Base-by-base conservation (phyloP, 257 asterid genomes). In the Jaltomata sinuosa region DNA sequence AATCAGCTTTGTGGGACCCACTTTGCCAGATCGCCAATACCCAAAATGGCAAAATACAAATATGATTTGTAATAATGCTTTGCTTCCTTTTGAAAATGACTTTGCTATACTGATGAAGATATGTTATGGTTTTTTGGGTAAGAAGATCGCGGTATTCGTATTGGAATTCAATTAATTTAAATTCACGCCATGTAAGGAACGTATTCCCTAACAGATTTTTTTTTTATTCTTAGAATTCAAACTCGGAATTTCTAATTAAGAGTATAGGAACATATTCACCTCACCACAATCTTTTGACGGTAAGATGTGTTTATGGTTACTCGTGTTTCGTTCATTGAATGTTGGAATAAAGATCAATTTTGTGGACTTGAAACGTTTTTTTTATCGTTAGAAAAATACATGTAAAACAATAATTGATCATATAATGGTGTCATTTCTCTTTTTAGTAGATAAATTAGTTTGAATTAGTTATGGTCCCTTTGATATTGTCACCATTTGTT, bases 1-100 rank as follows among this genome's bases (percentile, higher is more conserved):
- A 84, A 42, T 83, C 84, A 69, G 57, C 67, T 79, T 12, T 42
- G 0, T 53, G 38, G 84, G 65, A 36, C 84, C n/a, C 64, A 64
- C 36, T 21, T 34, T 57, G 22, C 18, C 55, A 54, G n/a, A n/a
- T n/a, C n/a, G n/a, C n/a, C n/a, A 38, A 38, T 38, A 4, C 42
- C 9, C 1, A 38, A 38, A 38, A 38, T 5, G 7, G 7, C 42
- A 38, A 36, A 38, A 8, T 38, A 38, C 8, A 38, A 38, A 19
- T 14, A 47, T 19, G 55, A 72, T 8, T 72, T 42, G 14, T 38
- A 74, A 32, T 52, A 32, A 79, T 31, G 36, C 10, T n/a, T 50
- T 47, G 62, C 21, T 34, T 40, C 21, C 36, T 67, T 69, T 55
- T 21, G 72, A 49, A 52, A 36, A 57, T 83, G 12, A 29, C 34